phyloP scores from a whole-genome alignment of 257 asterid genomes.

The Solanum arcanum region DNA sequence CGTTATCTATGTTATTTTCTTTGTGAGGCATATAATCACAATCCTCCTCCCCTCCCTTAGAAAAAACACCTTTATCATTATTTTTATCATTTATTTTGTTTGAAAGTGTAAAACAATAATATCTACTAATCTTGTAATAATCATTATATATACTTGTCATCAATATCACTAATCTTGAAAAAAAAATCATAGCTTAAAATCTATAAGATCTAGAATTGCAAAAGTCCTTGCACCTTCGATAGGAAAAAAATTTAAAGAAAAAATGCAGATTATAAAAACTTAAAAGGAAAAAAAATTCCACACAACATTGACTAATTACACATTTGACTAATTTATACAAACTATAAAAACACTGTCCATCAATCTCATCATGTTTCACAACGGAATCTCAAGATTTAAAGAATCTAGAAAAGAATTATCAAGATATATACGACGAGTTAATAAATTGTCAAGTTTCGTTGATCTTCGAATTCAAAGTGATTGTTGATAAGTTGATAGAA shows the following conservation, averaged over 20 bases:
- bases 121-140: neutral
- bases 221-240: no score
- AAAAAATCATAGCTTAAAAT: no score
- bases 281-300: no score
- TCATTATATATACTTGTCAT: neutral
- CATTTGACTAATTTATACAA: neutral
- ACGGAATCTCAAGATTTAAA: neutral
- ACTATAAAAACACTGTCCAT: neutral
- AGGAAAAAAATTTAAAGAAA: no score
- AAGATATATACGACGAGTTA: neutral
- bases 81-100: neutral
- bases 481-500: neutral
- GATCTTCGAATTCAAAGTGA: neutral
- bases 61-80: no score
- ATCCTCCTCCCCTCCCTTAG: no score
- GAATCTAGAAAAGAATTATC: neutral
- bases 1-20: neutral
- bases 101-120: no score
- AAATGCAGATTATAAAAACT: no score
- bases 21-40: no score
- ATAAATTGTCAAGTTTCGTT: neutral
- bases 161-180: no score
- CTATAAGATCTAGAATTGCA: no score
- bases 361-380: neutral
- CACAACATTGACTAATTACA: no score